Evolutionary conservation across 106 monocot genomes (phyloP), one percentile per base, ranked within the genome.

Genomic region (Dendrobium catenatum): DNA sequence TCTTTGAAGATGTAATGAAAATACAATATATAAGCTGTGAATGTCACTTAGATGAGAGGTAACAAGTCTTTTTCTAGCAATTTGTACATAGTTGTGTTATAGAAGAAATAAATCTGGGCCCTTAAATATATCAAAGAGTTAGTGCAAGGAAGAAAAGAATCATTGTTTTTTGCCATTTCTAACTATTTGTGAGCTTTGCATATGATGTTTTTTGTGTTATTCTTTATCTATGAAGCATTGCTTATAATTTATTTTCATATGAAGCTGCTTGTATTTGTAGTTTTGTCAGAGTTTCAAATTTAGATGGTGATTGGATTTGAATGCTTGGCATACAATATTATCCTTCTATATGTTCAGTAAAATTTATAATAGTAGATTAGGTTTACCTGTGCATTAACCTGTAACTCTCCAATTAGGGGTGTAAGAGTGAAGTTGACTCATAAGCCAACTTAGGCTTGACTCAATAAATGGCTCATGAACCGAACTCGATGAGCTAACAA

Each of bases 1-100:
- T 88, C 76, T 75, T 0, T 67, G 76, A 82, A 37, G 83, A 73
- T 17, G 75, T 66, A 79, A 58, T 80, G 76, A 43, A 75, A 64
- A 72, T 90, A 75, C 80, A 74, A 82, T 83, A 85, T 82, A 84
- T 72, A 24, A 76, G 83, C n/a, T 90, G 90, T 77, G 78, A 79
- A 48, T 90, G 87, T 40, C 27, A 68, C 7, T 66, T 75, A 41
- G 81, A 81, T 44, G 43, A 43, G 31, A 68, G 29, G 68, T 31
- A 3, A 68, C 10, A 10, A 11, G 40, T 44, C 20, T 44, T 42
- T 42, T 44, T 5, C 9, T 6, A 74, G 20, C 74, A 74, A 74
- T 42, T 74, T 74, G 74, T 74, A 43, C 43, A 74, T 74, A 44
- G 40, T 7, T 74, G 17, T 74, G 41, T 9, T 74, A 70, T 70